phyloP scores from a whole-genome alignment of 2,329 filamentous ascomycete genomes.

The Penicillium italicum region DNA sequence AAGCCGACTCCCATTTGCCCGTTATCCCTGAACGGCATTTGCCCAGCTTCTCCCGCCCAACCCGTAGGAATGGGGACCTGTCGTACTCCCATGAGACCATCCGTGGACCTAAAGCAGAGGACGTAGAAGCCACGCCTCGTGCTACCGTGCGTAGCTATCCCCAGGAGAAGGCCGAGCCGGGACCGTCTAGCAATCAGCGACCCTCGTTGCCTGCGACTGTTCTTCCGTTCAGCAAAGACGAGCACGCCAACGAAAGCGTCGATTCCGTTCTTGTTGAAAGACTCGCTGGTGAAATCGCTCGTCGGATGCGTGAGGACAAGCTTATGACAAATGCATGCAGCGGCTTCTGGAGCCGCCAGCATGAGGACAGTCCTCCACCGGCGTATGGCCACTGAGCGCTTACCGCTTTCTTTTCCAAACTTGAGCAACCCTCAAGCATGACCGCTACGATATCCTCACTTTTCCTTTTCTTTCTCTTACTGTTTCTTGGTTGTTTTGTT shows the following conservation, averaged over 20 bases:
- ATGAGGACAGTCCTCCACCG: slow-evolving; percentile 42
- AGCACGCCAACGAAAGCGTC: slow-evolving; percentile 35
- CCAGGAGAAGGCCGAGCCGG: slow-evolving; percentile 30
- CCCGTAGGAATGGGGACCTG: slow-evolving; percentile 25
- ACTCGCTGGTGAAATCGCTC: slow-evolving; percentile 87
- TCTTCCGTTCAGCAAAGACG: slow-evolving; percentile 36
- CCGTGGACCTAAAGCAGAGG: slow-evolving; percentile 19
- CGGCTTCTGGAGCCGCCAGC: slow-evolving; percentile 37
- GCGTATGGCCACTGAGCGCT: slow-evolving; percentile 43
- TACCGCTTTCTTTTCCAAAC: neutral
- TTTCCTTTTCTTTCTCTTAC: slow-evolving; percentile 4
- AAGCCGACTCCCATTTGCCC: slow-evolving; percentile 32
- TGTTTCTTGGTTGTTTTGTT: neutral
- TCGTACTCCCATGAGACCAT: slow-evolving; percentile 27
- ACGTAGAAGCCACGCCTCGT: slow-evolving; percentile 36
- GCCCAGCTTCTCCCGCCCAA: slow-evolving; percentile 27
- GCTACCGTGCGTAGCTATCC: slow-evolving; percentile 23
- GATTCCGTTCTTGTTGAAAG: slow-evolving; percentile 52
- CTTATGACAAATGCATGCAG: slow-evolving; percentile 33
- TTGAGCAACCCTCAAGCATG: slow-evolving; percentile 16
- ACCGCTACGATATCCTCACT: slow-evolving; percentile 21
- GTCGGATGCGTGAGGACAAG: slow-evolving; percentile 83
- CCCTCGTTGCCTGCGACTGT: slow-evolving; percentile 31
- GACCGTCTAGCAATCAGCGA: slow-evolving; percentile 21
- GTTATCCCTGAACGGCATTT: slow-evolving; percentile 35